Conservation (phyloP, 1,139 yeast genomes). For the Yamadazyma siamensis region DNA sequence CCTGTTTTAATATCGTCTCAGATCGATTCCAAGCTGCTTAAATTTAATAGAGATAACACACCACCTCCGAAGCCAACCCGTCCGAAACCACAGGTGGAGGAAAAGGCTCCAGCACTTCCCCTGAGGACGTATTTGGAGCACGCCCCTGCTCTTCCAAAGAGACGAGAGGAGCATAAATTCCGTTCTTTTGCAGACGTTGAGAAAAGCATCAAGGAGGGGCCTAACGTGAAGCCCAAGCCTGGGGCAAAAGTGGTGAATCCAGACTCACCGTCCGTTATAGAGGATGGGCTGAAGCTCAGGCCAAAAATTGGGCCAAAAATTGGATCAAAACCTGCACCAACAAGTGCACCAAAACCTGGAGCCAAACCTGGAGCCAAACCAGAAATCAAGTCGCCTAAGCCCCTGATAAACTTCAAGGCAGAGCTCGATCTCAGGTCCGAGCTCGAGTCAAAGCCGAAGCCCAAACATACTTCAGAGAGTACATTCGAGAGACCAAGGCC, state of each 20-base stretch:
- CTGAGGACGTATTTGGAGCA: not conserved
- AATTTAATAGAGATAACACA: constrained; percentile 6
- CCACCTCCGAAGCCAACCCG: constrained; percentile 8
- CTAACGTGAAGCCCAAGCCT: not conserved
- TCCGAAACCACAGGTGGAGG: constrained; percentile 4
- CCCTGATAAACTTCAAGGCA: too few species aligned
- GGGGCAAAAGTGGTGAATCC: not conserved
- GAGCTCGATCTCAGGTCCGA: not conserved
- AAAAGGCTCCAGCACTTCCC: too few species aligned
- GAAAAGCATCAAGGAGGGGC: constrained; percentile 6
- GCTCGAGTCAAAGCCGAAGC: constrained; percentile 1
- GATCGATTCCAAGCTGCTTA: constrained; percentile 8
- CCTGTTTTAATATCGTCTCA: too few species aligned
- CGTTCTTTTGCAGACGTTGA: constrained; percentile 13
- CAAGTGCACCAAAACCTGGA: not conserved
- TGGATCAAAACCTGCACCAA: not conserved
- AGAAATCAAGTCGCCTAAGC: too few species aligned
- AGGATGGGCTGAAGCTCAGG: too few species aligned
- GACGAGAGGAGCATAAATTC: too few species aligned
- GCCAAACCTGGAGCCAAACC: constrained; percentile 1
- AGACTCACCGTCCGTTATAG: too few species aligned
- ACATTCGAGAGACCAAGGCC: not conserved
- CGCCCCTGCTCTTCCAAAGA: too few species aligned
- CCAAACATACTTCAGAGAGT: not conserved
- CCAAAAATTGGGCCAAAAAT: constrained; percentile 1